Conservation (phyloP, 129 eudicot genomes). For the Saussurea involucrata region DNA sequence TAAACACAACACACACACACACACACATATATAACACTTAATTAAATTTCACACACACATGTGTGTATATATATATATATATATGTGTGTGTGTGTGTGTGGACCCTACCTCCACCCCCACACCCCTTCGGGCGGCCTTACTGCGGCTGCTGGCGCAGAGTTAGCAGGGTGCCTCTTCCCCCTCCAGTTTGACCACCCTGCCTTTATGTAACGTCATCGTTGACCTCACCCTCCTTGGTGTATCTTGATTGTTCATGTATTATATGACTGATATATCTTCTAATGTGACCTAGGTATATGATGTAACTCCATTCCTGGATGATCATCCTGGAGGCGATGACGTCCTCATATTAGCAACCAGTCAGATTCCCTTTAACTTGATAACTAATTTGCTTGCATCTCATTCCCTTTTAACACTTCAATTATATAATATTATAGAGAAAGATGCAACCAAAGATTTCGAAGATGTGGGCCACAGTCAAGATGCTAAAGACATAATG, state of each 20-base stretch:
- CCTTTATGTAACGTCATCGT: no score
- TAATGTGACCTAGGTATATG: conserved; percentile 47
- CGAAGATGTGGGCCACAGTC: conserved; percentile 76
- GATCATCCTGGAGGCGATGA: conserved; percentile 95
- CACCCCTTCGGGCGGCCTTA: no score
- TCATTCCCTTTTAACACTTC: neutral
- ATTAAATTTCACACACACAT: no score
- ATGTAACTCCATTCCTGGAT: conserved; percentile 66
- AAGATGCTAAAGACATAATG: conserved; percentile 48
- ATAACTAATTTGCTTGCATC: neutral
- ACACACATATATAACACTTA: no score
- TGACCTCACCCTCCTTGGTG: no score
- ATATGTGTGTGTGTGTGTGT: no score
- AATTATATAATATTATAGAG: conserved; percentile 29
- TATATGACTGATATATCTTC: neutral
- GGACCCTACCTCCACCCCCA: no score
- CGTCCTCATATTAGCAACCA: conserved; percentile 52
- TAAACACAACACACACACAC: no score
- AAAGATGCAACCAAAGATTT: conserved; percentile 93
- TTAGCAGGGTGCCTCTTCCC: no score
- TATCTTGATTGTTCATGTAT: neutral
- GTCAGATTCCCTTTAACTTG: conserved; percentile 23
- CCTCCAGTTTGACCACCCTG: no score
- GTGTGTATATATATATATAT: no score
- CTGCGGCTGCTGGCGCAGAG: no score